Conservation (phyloP, 2,329 filamentous ascomycete species). For the Triangularia verruculosa region DNA sequence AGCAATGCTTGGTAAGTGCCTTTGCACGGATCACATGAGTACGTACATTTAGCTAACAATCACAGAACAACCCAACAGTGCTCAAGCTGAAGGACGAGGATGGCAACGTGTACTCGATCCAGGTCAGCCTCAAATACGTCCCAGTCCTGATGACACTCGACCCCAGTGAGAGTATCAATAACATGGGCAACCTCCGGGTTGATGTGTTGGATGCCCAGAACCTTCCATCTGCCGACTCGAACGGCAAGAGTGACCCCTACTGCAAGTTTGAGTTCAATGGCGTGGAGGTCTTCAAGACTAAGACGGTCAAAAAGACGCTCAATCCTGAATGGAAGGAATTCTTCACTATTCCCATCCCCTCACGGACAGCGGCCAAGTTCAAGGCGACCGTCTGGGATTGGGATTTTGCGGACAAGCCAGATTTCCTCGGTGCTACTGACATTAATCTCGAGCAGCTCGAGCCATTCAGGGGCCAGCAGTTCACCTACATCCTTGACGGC, state of each 20-base stretch:
- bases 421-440: conserved; percentile 74
- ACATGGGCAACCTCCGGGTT: conserved; percentile 93
- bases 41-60: conserved; percentile 17
- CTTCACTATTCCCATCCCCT: conserved; percentile 81
- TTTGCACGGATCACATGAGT: not conserved
- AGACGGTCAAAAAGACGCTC: conserved; percentile 94
- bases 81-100: conserved; percentile 76
- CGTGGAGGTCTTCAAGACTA: conserved; percentile 90
- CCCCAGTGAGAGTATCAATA: conserved; percentile 96
- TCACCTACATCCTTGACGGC: conserved; percentile 74
- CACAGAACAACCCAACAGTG: conserved; percentile 80
- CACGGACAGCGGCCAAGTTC: conserved; percentile 81
- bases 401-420: conserved; percentile 93
- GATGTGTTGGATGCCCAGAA: conserved; percentile 83
- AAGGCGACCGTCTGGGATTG: conserved; percentile 85
- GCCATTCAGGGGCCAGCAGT: conserved; percentile 77
- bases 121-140: conserved; percentile 90
- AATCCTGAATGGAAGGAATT: conserved; percentile 94
- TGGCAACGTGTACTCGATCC: conserved; percentile 74
- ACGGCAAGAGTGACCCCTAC: conserved; percentile 96
- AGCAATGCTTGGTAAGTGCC: conserved; percentile 69
- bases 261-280: conserved; percentile 91
- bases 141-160: conserved; percentile 93
- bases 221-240: conserved; percentile 90
- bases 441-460: conserved; percentile 79